Evolutionary conservation across 805 yeast species (phyloP).

Genomic region (Metschnikowia lochheadii): DNA sequence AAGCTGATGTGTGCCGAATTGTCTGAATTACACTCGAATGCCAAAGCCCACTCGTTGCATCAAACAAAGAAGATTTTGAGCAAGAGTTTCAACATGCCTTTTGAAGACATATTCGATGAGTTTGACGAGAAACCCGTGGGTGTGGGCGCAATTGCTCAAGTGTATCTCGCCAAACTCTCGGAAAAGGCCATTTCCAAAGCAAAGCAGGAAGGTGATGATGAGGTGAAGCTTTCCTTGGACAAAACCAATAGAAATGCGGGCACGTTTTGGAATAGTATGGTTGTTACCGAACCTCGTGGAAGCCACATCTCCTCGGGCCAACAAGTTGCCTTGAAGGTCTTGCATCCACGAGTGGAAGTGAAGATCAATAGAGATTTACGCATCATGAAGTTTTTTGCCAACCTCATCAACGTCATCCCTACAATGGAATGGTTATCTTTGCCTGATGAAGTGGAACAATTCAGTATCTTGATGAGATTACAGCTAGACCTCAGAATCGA

Average conservation of each 20-base stretch:
- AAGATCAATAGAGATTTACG: conserved; percentile 74
- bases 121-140: conserved; percentile 78
- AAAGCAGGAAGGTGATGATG: conserved; percentile 23
- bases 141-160: conserved; percentile 99
- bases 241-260: conserved; percentile 6
- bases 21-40: conserved; percentile 76
- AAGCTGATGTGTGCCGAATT: conserved; percentile 71
- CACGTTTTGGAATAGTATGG: conserved; percentile 28
- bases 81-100: conserved; percentile 53
- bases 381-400: conserved; percentile 82
- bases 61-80: conserved; percentile 58
- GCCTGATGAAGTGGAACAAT: conserved; percentile 91
- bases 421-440: conserved; percentile 97
- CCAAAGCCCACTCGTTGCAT: conserved; percentile 62
- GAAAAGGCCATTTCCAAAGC: conserved; percentile 38
- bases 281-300: conserved; percentile 30
- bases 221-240: conserved; percentile 15
- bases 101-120: conserved; percentile 78
- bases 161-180: conserved; percentile 68
- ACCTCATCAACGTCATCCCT: conserved; percentile 65
- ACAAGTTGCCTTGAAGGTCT: conserved; percentile 83
- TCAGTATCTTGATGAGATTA: conserved; percentile 75
- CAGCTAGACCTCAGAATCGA: conserved; percentile 91
- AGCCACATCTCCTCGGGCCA: conserved; percentile 39
- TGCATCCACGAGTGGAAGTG: conserved; percentile 80